phyloP scores from a whole-genome alignment of 2,329 filamentous ascomycete genomes.

The Exserohilum turcica region DNA sequence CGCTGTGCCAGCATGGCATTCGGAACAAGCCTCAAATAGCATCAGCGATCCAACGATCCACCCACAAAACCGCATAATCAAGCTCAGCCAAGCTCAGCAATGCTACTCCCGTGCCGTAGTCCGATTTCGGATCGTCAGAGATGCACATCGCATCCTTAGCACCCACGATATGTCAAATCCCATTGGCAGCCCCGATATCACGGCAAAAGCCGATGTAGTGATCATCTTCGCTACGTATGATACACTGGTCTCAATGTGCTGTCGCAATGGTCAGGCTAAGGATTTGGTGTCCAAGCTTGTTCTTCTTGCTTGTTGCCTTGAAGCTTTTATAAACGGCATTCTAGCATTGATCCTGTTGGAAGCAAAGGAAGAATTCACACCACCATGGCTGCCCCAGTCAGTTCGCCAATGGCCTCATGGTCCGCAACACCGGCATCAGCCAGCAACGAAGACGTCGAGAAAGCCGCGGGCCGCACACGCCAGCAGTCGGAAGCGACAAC shows the following conservation, averaged over 20 bases:
- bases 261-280: too few relatives aligned
- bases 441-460: slow-evolving; percentile 8
- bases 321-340: too few relatives aligned
- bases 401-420: slow-evolving; percentile 2
- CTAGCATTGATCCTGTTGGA: too few relatives aligned
- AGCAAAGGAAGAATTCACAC: too few relatives aligned
- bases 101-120: background rate
- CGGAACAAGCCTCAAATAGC: background rate
- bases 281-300: too few relatives aligned
- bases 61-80: background rate
- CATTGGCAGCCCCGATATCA: background rate
- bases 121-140: background rate
- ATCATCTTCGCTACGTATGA: too few relatives aligned
- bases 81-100: background rate
- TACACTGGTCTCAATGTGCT: too few relatives aligned
- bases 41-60: background rate
- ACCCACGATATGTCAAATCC: too few relatives aligned
- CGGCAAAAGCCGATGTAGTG: background rate
- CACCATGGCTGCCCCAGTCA: background rate
- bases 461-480: background rate
- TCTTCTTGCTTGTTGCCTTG: too few relatives aligned
- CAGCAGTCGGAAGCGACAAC: background rate
- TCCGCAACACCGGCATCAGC: slow-evolving; percentile 11
- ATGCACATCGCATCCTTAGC: too few relatives aligned
- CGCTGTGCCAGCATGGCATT: background rate